A percentile compares a stretch with the other conserved stretches of the same genome.
These are phyloP conservation scores for Ephemerocybe angulata DNA, from an alignment of 768 basidiomycete genomes.

Conservation along the genomic window DNA sequence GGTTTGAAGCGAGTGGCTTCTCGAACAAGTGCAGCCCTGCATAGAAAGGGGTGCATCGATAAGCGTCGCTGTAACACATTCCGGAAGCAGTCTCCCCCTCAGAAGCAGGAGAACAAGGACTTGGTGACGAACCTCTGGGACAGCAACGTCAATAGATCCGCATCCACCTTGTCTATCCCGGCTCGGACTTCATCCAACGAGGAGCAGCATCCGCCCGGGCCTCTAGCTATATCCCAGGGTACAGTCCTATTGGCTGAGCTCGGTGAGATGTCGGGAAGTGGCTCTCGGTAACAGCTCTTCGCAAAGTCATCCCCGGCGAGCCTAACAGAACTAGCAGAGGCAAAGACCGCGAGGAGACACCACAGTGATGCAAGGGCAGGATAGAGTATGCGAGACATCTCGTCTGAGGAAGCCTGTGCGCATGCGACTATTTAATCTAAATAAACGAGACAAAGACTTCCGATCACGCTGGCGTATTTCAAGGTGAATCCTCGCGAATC, in stretches of 20 bases:
- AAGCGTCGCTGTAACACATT: neutral
- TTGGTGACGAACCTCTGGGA: constrained; percentile 18
- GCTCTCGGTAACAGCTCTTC: constrained; percentile 3
- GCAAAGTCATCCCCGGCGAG: neutral
- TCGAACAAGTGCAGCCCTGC: constrained; percentile 23
- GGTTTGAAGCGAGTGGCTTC: constrained; percentile 25
- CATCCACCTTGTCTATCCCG: constrained; percentile 21
- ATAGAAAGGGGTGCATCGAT: neutral
- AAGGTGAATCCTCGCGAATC: too few species aligned
- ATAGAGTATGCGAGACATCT: too few species aligned
- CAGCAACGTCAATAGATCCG: constrained; percentile 19
- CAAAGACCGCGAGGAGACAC: too few species aligned
- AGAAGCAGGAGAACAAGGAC: neutral
- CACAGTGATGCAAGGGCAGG: too few species aligned
- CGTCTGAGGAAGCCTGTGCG: too few species aligned
- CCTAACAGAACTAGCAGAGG: too few species aligned
- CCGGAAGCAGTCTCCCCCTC: neutral
- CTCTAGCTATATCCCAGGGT: constrained; percentile 19
- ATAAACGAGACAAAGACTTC: too few species aligned
- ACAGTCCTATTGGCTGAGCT: constrained; percentile 17
- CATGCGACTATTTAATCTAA: too few species aligned
- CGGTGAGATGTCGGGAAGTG: neutral
- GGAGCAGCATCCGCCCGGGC: constrained; percentile 17
- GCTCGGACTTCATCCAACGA: constrained; percentile 22
- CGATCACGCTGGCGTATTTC: too few species aligned